These are phyloP conservation scores for Lolium rigidum DNA, from an alignment of 176 grass and related monocot species.

Conservation along the genomic window DNA sequence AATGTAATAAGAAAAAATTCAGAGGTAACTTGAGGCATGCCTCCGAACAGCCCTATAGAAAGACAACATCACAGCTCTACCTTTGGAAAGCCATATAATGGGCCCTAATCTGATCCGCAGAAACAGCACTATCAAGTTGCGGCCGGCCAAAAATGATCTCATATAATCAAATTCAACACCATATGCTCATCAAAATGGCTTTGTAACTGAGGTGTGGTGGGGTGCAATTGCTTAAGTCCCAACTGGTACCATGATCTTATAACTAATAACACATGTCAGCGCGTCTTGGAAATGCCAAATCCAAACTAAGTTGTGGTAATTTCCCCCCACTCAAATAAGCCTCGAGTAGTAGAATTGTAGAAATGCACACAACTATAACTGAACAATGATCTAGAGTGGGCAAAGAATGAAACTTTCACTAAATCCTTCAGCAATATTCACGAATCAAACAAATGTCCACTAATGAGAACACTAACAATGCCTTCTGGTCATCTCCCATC, in stretches of 20 bases:
- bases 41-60: neutral
- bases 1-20: neutral
- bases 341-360: neutral
- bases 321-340: slow-evolving; percentile 11
- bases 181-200: slow-evolving; percentile 13
- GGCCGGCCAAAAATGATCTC: neutral
- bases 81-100: slow-evolving; percentile 4
- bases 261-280: neutral
- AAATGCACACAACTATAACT: neutral
- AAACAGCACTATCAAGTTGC: neutral
- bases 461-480: neutral
- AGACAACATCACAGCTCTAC: neutral
- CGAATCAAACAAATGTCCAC: neutral
- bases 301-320: neutral
- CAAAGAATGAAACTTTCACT: neutral
- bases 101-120: neutral
- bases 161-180: neutral
- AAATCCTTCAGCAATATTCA: slow-evolving; percentile 9
- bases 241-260: neutral
- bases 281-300: neutral
- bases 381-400: neutral
- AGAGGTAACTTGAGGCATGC: neutral
- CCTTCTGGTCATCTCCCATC: neutral
- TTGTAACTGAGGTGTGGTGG: neutral
- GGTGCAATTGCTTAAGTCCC: neutral